These are phyloP conservation scores for Escallonia herrerae DNA, from an alignment of 129 eudicot species.

Conservation along the genomic window DNA sequence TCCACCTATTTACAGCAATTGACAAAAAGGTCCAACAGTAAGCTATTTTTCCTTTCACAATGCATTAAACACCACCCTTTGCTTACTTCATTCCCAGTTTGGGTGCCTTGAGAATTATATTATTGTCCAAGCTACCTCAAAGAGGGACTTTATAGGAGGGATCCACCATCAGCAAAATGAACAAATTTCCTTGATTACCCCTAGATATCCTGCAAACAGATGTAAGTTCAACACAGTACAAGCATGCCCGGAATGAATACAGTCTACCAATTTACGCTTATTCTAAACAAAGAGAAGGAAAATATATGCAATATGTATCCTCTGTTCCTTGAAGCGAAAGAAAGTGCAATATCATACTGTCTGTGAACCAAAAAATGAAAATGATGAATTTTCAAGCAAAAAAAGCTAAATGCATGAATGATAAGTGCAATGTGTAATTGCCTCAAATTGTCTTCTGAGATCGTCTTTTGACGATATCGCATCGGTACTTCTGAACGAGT, in stretches of 20 bases:
- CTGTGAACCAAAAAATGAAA: too few relatives aligned
- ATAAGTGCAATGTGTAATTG: not conserved
- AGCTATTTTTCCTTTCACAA: too few relatives aligned
- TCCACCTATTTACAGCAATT: too few relatives aligned
- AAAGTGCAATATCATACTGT: too few relatives aligned
- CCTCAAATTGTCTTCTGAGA: not conserved
- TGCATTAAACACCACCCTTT: too few relatives aligned
- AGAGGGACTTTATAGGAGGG: slow-evolving; percentile 50
- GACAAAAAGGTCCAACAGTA: too few relatives aligned
- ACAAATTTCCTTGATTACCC: slow-evolving; percentile 64
- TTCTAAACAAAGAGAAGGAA: not conserved
- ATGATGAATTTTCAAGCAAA: too few relatives aligned
- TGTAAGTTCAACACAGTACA: not conserved
- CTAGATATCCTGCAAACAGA: slow-evolving; percentile 51
- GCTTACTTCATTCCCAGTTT: not conserved
- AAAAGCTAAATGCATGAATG: too few relatives aligned
- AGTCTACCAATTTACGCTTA: not conserved
- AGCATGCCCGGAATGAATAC: not conserved
- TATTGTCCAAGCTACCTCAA: not conserved
- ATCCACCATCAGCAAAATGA: slow-evolving; percentile 59
- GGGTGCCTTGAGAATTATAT: not conserved
- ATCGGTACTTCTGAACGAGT: too few relatives aligned
- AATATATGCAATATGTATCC: not conserved
- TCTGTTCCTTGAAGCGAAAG: too few relatives aligned
- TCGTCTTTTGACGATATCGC: not conserved